phyloP scores from a whole-genome alignment of 805 yeast genomes.

The Candida ovalis region DNA sequence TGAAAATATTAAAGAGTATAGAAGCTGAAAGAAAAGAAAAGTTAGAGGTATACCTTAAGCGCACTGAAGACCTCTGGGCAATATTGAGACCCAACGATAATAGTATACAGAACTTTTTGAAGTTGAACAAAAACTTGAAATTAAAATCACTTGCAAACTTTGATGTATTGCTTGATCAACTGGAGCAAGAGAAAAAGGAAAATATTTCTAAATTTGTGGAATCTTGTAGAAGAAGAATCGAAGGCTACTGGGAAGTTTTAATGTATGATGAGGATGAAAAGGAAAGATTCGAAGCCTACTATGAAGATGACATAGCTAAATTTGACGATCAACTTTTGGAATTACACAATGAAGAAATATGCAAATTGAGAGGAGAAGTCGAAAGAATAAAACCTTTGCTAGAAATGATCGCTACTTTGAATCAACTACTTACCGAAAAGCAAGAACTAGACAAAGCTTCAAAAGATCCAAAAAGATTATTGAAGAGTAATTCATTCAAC shows the following conservation, averaged over 20 bases:
- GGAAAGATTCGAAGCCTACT: constrained; percentile 40
- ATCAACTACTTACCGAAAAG: constrained; percentile 57
- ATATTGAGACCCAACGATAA: constrained; percentile 35
- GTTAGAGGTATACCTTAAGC: constrained; percentile 30
- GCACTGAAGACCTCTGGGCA: constrained; percentile 41
- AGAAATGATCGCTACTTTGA: constrained; percentile 50
- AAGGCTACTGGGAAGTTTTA: constrained; percentile 57
- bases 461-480: constrained; percentile 74
- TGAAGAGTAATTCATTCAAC: constrained; percentile 72
- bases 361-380: constrained; percentile 45
- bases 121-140: constrained; percentile 44
- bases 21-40: constrained; percentile 36
- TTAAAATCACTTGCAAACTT: constrained; percentile 45
- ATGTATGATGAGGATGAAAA: constrained; percentile 54
- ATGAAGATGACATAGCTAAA: constrained; percentile 32
- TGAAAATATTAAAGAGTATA: constrained; percentile 25
- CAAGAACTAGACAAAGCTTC: constrained; percentile 60
- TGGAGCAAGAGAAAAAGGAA: constrained; percentile 56
- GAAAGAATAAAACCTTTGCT: constrained; percentile 53
- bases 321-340: constrained; percentile 59
- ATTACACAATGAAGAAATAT: constrained; percentile 40
- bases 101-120: constrained; percentile 33
- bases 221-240: constrained; percentile 57
- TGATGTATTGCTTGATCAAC: constrained; percentile 50
- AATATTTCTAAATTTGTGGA: constrained; percentile 65